Conservation (phyloP, 2,329 filamentous ascomycete species). For the Ascosphaera apis region DNA sequence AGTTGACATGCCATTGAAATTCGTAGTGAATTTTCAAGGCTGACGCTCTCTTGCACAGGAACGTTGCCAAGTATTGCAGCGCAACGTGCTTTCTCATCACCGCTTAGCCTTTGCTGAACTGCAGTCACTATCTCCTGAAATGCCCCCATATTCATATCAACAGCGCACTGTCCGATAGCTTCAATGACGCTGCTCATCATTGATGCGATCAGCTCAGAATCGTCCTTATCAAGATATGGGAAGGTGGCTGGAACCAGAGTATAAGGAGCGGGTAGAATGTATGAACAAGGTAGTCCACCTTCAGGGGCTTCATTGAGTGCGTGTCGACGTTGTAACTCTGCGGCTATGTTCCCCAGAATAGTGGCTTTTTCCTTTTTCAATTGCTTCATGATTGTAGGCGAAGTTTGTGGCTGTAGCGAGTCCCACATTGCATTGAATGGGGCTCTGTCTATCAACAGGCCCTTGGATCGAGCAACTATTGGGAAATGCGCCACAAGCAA, state of each 20-base stretch:
- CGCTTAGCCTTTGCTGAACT: too few species aligned
- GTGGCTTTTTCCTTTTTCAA: not conserved
- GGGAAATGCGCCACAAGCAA: constrained; percentile 2
- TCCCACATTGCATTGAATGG: not conserved
- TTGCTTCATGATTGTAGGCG: not conserved
- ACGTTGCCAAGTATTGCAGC: not conserved
- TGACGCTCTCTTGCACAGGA: not conserved
- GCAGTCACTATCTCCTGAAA: not conserved
- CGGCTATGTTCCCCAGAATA: not conserved
- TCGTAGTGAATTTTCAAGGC: too few species aligned
- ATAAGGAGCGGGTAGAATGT: not conserved
- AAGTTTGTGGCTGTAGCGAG: not conserved
- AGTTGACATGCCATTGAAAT: too few species aligned
- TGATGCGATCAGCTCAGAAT: not conserved
- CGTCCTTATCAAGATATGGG: not conserved
- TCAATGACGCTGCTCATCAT: not conserved
- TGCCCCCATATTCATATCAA: not conserved
- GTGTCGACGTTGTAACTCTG: not conserved
- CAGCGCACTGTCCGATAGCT: too few species aligned
- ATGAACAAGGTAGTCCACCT: too few species aligned
- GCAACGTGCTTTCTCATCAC: not conserved
- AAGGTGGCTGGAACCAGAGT: not conserved
- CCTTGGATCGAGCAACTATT: not conserved
- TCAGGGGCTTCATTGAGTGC: too few species aligned
- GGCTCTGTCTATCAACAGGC: not conserved